Evolutionary conservation across 495 filamentous ascomycete species (phyloP).

Genomic region (Podospora pseudopauciseta): DNA sequence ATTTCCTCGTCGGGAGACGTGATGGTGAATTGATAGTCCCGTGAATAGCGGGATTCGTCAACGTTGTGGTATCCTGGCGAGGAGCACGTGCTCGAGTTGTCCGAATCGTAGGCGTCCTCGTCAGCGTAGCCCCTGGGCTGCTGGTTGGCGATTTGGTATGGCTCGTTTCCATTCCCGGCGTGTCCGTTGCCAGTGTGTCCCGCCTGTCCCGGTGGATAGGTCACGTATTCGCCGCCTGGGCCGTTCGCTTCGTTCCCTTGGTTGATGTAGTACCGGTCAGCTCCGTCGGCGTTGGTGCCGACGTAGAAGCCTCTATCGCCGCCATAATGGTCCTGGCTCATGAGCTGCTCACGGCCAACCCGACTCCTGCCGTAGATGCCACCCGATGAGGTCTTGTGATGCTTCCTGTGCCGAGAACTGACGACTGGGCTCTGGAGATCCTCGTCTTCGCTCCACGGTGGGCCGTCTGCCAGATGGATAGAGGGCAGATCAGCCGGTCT

Average conservation of each 20-base stretch:
- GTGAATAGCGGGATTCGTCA: constrained; percentile 70
- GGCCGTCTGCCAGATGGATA: constrained; percentile 85
- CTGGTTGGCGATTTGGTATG: constrained; percentile 42
- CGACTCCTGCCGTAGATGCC: constrained; percentile 45
- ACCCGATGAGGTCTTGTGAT: constrained; percentile 60
- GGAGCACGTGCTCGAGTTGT: constrained; percentile 54
- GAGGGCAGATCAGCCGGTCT: constrained; percentile 66
- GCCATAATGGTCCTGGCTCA: constrained; percentile 40
- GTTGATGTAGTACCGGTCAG: constrained; percentile 72
- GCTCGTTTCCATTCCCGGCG: constrained; percentile 7
- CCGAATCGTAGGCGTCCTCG: constrained; percentile 55
- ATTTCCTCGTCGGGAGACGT: constrained; percentile 95
- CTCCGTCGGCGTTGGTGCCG: constrained; percentile 66
- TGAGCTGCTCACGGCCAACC: constrained; percentile 28
- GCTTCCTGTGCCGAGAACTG: constrained; percentile 73
- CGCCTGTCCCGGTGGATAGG: constrained; percentile 65
- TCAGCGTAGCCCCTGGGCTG: constrained; percentile 57
- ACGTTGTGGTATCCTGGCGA: constrained; percentile 47
- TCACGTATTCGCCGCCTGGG: constrained; percentile 75
- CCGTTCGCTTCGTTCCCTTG: constrained; percentile 66
- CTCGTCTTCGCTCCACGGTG: constrained; percentile 96
- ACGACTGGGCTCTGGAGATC: constrained; percentile 88
- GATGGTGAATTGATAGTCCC: constrained; percentile 92
- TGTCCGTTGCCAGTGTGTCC: constrained; percentile 44
- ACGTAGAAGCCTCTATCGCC: constrained; percentile 62